phyloP scores from a whole-genome alignment of 1,139 yeast genomes.

The Meyerozyma smithsonii region DNA sequence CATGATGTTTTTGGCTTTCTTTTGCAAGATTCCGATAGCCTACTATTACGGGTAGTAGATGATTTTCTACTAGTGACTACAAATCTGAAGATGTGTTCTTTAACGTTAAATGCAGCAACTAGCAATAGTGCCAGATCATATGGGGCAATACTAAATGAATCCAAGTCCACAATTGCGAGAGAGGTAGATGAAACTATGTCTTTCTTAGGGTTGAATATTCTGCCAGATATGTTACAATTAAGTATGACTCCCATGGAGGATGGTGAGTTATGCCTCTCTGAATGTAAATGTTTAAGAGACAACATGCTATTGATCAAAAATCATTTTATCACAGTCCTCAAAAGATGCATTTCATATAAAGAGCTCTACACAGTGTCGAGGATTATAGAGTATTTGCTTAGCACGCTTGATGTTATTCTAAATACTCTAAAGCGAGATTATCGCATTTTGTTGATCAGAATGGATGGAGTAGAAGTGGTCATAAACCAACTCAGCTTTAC shows the following conservation, averaged over 20 bases:
- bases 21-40: conserved; percentile 21
- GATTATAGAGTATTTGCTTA: background rate
- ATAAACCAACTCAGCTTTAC: background rate
- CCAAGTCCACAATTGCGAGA: conserved; percentile 40
- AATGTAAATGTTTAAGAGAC: background rate
- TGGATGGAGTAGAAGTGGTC: background rate
- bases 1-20: conserved; percentile 32
- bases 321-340: background rate
- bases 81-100: conserved; percentile 14
- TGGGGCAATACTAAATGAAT: conserved; percentile 56
- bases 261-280: background rate
- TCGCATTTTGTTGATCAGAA: background rate
- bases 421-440: background rate
- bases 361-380: background rate
- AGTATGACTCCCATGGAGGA: background rate
- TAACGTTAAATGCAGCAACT: conserved; percentile 16
- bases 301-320: background rate
- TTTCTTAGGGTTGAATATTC: conserved; percentile 31
- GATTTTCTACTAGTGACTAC: conserved; percentile 74
- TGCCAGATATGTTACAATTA: background rate
- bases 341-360: background rate
- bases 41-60: conserved; percentile 70
- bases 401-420: background rate
- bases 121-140: conserved; percentile 43
- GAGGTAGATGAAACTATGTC: conserved; percentile 9